These are phyloP conservation scores for Shiraia bambusicola DNA, from an alignment of 2,329 filamentous ascomycete genomes.

Conservation along the genomic window DNA sequence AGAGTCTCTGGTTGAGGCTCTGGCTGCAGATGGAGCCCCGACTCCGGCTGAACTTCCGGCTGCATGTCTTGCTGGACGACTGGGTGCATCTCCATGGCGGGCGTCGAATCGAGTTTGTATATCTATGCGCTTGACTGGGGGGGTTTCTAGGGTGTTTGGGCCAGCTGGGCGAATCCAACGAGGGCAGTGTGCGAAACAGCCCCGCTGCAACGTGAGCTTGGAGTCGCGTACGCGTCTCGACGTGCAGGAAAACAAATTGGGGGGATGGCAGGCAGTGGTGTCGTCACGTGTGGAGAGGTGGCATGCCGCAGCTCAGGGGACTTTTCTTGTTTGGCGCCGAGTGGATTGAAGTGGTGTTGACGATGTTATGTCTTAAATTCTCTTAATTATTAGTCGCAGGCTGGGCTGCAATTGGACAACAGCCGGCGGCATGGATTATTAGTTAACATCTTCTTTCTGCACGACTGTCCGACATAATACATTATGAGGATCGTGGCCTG, in stretches of 20 bases:
- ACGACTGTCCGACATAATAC: too few relatives aligned
- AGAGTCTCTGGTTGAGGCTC: neutral
- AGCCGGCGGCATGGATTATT: too few relatives aligned
- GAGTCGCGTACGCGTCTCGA: constrained; percentile 33
- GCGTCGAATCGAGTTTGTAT: constrained; percentile 11
- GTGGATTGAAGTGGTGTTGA: neutral
- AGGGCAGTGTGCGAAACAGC: constrained; percentile 17
- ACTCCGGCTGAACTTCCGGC: neutral
- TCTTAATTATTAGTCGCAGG: too few relatives aligned
- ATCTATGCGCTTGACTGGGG: constrained; percentile 15
- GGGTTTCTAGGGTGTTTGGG: constrained; percentile 11
- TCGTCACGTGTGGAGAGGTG: constrained; percentile 2
- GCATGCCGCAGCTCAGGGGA: constrained; percentile 7
- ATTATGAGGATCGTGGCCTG: too few relatives aligned
- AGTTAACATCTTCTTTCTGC: too few relatives aligned
- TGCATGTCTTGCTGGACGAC: neutral
- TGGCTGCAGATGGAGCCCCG: neutral
- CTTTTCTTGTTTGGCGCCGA: constrained; percentile 5
- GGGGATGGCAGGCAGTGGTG: constrained; percentile 7
- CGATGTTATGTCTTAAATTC: too few relatives aligned
- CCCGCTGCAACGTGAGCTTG: constrained; percentile 26
- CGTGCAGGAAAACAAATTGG: constrained; percentile 11
- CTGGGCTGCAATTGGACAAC: constrained; percentile 5
- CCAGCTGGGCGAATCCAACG: constrained; percentile 29
- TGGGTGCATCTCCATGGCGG: constrained; percentile 23